Base-by-base conservation (phyloP, 2,329 filamentous ascomycete genomes). In the Polychaeton citri region DNA sequence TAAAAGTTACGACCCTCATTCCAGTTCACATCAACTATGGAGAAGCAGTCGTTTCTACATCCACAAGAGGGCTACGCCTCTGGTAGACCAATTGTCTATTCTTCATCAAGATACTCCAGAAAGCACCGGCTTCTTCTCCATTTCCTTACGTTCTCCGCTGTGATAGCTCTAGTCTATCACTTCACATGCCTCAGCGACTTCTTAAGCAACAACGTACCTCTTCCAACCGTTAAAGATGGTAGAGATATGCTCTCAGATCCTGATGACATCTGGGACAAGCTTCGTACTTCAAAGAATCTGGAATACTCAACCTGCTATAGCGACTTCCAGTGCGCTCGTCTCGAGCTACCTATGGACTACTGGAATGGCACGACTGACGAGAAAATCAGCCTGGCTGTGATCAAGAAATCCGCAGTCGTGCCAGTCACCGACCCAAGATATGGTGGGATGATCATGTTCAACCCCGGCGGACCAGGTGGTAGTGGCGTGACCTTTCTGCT, bases 341-440 rank as follows among this genome's bases (percentile, higher is more conserved):
- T 71, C 1, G 49, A 62, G 30, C 60, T 70, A 0, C 67, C 66
- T 0, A 60, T 70, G 46, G 64, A 59, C 43, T 63, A 6, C 62
- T 66, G 64, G 50, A 50, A 57, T 21, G 48, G 49, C 4, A 38
- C 44, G 3, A 48, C 60, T 28, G 40, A 46, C 16, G 35, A 21
- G 34, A 49, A 43, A 15, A 55, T 66, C 8, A 54, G 55, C 4
- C 39, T 70, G n/a, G 66, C 65, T 5, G 42, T 70, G 4, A 54
- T 60, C 17, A 64, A 60, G 31, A 50, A 66, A 5, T 61, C 66
- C 1, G 65, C 65, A 6, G 60, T 49, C 15, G 49, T 63, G 2
- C 40, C 50, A 0, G 48, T 57, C 10, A 51, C 59, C 3, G 64
- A 69, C 45, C 47, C 58, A 10, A 54, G 55, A 5, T 66, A 66